phyloP scores from a whole-genome alignment of 2,329 filamentous ascomycete species.

The Sporothrix brunneoviolacea region DNA sequence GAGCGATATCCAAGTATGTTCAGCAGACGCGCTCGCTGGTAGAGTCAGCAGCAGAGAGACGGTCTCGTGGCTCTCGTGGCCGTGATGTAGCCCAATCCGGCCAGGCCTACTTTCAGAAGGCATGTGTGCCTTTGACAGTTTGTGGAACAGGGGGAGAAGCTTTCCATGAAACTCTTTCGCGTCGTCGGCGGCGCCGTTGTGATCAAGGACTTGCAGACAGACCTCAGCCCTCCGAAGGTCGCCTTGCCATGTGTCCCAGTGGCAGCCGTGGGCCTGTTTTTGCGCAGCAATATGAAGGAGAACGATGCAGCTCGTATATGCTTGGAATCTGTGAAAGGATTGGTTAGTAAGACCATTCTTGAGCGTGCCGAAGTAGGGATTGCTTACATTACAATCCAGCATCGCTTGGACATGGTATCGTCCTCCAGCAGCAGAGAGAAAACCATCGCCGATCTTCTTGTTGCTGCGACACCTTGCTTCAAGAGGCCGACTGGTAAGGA shows the following conservation, averaged over 20 bases:
- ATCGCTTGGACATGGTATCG: constrained; percentile 20
- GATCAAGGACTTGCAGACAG: constrained; percentile 21
- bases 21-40: neutral
- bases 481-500: constrained; percentile 6
- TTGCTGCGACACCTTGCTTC: constrained; percentile 23
- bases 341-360: neutral
- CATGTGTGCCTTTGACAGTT: constrained; percentile 2
- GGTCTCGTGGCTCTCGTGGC: neutral
- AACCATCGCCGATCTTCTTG: constrained; percentile 22
- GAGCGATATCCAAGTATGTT: constrained; percentile 4
- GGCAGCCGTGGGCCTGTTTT: constrained; percentile 24
- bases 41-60: constrained; percentile 12
- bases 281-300: constrained; percentile 27
- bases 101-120: neutral
- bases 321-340: constrained; percentile 22
- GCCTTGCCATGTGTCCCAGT: constrained; percentile 19
- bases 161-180: constrained; percentile 13
- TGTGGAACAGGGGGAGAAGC: constrained; percentile 9
- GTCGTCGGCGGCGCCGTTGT: constrained; percentile 9
- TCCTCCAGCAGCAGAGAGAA: constrained; percentile 20
- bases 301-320: constrained; percentile 25
- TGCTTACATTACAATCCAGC: constrained; percentile 27
- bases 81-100: too few relatives aligned
- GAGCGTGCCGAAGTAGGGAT: neutral
- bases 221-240: constrained; percentile 23